Percentiles rank a stretch among this genome's conserved stretches.
Evolutionary conservation across 805 yeast species (phyloP).

Genomic region (Candida alai): DNA sequence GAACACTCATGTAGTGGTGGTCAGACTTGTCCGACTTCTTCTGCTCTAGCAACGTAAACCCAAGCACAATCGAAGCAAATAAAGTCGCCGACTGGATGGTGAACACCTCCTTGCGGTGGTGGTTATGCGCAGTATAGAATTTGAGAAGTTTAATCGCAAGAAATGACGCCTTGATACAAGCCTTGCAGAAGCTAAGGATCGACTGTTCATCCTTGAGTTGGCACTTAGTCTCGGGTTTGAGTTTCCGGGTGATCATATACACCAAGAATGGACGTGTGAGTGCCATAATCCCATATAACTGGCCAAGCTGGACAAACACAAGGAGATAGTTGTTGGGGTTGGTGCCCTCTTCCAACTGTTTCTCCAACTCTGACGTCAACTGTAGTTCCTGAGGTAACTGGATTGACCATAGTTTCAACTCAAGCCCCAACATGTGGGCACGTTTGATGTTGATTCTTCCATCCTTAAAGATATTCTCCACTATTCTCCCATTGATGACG

Average conservation of each 20-base stretch:
- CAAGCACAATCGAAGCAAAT: constrained; percentile 6
- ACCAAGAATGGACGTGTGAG: constrained; percentile 39
- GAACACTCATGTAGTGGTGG: constrained; percentile 5
- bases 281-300: constrained; percentile 30
- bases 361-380: constrained; percentile 16
- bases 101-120: constrained; percentile 34
- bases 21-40: constrained; percentile 3
- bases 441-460: constrained; percentile 21
- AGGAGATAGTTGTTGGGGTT: constrained; percentile 17
- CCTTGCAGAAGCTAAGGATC: constrained; percentile 25
- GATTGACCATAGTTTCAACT: constrained; percentile 27
- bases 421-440: constrained; percentile 28
- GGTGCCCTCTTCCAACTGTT: constrained; percentile 10
- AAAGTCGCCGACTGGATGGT: constrained; percentile 11
- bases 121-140: constrained; percentile 19
- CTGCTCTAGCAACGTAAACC: constrained; percentile 7
- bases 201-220: constrained; percentile 11
- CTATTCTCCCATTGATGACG: constrained; percentile 23
- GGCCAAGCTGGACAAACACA: constrained; percentile 29
- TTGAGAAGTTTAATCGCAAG: constrained; percentile 29
- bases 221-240: constrained; percentile 12
- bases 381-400: constrained; percentile 26
- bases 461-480: constrained; percentile 26
- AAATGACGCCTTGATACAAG: constrained; percentile 34
- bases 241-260: constrained; percentile 18